phyloP scores from a whole-genome alignment of 2,329 filamentous ascomycete genomes.

The Alternaria ethzedia region DNA sequence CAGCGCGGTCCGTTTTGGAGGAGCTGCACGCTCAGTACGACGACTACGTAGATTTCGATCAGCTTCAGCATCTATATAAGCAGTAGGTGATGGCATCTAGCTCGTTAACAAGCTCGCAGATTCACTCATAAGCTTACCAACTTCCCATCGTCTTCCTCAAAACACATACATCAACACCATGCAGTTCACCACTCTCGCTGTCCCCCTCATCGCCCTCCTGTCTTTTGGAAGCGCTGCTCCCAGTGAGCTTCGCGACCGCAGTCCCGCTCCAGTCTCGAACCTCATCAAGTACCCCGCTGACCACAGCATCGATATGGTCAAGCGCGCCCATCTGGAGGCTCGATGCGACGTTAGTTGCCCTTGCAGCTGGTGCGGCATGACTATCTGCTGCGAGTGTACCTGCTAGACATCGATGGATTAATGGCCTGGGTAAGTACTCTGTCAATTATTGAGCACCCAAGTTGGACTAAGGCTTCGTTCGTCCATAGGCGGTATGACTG shows the following conservation, averaged over 20 bases:
- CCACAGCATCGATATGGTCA: constrained; percentile 10
- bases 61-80: background rate
- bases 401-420: background rate
- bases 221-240: constrained; percentile 7
- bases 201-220: background rate
- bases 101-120: background rate
- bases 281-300: constrained; percentile 1
- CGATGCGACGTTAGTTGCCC: constrained; percentile 6
- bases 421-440: background rate
- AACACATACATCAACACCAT: background rate
- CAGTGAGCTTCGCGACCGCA: background rate
- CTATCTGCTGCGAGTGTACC: constrained; percentile 10
- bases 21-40: background rate
- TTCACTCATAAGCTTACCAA: background rate
- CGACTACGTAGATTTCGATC: background rate
- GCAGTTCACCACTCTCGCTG: constrained; percentile 1
- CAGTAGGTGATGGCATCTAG: background rate
- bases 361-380: constrained; percentile 12
- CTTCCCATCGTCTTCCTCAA: background rate
- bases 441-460: background rate
- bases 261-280: background rate
- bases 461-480: background rate
- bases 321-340: constrained; percentile 5
- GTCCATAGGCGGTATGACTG: background rate
- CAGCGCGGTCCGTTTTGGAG: background rate